Evolutionary conservation across 495 filamentous ascomycete genomes (phyloP), one percentile per base, ranked within the genome.

Genomic region (Annulohypoxylon bovei): DNA sequence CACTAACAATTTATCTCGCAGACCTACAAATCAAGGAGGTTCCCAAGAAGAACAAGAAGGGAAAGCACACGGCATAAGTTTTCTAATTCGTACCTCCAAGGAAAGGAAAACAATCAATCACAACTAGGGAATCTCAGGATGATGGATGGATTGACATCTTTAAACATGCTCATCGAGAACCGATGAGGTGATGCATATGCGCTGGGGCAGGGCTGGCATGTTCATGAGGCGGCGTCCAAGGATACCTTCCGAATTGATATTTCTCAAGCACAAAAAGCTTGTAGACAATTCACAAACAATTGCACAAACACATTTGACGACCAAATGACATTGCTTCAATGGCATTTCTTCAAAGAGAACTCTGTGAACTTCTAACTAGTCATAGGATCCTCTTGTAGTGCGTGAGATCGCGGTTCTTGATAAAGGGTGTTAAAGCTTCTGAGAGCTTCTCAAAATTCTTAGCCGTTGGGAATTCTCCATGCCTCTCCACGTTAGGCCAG

Each of bases 41-140:
- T 16, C 73, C 79, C 47, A 84, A 81, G 79, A 84, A 79, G 77
- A 84, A 85, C 78, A 84, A 83, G 79, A 79, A 78, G 79, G 76
- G 77, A 59, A 80, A 78, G 75, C 72, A 77, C 67, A 70, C 64
- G 1, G 75, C 76, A 56, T 80, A 77, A 75, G 42, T 53, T 62
- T 35, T 28, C n/a, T 42, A 42, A 20, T 54, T 50, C 50, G 16
- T 49, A 14, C 66, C 42, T 73, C 44, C 54, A 44, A 55, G 52
- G 60, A 62, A 64, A 67, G 37, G 63, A 67, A 54, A 63, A 69
- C 40, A 52, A 59, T 50, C 61, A 57, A 64, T 71, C 69, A 54
- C 75, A 77, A 53, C 60, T 78, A n/a, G 67, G 68, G 56, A 57
- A 63, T 14, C 25, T 62, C 16, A 44, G 33, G 14, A 66, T 62